Conservation (phyloP, 345 rosid genomes). For the Clausena lansium region DNA sequence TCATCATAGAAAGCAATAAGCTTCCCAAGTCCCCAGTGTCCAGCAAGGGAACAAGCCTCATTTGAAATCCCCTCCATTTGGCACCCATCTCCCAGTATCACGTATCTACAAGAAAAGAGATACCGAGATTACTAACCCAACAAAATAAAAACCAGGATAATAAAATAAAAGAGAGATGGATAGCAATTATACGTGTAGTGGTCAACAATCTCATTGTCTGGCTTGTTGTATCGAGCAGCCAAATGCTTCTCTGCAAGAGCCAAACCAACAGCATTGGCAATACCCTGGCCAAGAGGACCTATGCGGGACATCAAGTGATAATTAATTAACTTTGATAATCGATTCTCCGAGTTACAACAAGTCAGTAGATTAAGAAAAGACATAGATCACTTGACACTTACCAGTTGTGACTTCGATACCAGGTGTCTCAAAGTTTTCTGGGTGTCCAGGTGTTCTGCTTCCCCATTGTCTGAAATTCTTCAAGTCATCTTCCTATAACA, state of each 20-base stretch:
- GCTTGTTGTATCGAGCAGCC: constrained; percentile 90
- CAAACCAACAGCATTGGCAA: constrained; percentile 91
- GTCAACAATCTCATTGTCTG: constrained; percentile 71
- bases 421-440: constrained; percentile 99
- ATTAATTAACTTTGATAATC: background rate
- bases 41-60: constrained; percentile 93
- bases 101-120: constrained; percentile 46
- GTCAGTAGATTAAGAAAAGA: background rate
- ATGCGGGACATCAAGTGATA: background rate
- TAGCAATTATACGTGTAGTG: constrained; percentile 70
- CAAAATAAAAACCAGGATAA: background rate
- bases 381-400: constrained; percentile 23
- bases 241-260: constrained; percentile 93
- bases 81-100: constrained; percentile 90
- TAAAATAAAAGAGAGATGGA: background rate
- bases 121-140: background rate
- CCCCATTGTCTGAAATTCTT: constrained; percentile 89
- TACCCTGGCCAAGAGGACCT: constrained; percentile 97
- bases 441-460: constrained; percentile 99
- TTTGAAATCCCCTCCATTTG: constrained; percentile 97
- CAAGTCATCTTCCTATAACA: constrained; percentile 85
- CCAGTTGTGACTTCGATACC: constrained; percentile 99
- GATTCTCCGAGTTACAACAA: background rate
- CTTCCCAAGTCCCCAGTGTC: constrained; percentile 99
- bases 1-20: constrained; percentile 98